Base-by-base conservation (phyloP, 805 yeast genomes). In the Metschnikowia dekortorum region DNA sequence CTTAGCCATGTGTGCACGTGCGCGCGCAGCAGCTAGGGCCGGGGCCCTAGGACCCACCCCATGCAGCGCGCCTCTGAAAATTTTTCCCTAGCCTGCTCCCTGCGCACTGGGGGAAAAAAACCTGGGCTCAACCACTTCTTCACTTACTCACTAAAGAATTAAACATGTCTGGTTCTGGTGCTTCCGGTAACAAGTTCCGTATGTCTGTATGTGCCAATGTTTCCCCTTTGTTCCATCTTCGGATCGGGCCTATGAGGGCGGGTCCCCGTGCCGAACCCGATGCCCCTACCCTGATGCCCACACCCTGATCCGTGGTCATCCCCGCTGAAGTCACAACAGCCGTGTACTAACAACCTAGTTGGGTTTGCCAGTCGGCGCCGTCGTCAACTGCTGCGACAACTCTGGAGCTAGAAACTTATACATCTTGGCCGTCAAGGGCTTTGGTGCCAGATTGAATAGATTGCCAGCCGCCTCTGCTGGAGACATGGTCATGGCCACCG, bases 381-480 rank as follows among this genome's bases (percentile, higher is more conserved):
- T 94, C 78, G 86, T 94, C 83, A 95, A 95, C 91, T 94, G 99
- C 84, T 91, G 95, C 80, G 99, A 94, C 79, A 94, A 94, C 96
- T 82, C 95, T 70, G 99, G 99, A 84, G 99, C 99, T 72, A 91
- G 98, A 84, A 92, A 91, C 89, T 86, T 94, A 72, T 89, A 90
- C 87, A 84, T 94, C 82, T 80, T 94, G 74, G 92, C 99, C 82
- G 99, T 94, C 74, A 94, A 92, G 84, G 98, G 98, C 74, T 77
- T 82, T 75, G 99, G 99, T 85, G 97, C 99, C 68, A 91, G 98
- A 87, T 87, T 94, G 76, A 95, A 92, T 92, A 94, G 99, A 86
- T 87, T 94, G 70, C 99, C 99, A 78, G 99, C 99, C 73, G 99
- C 98, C 68, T 90, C 98, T 71, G 92, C 94, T 68, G 99, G 99